Evolutionary conservation across 1,284 basidiomycete species (phyloP).

Genomic region (Apiotrichum siamense): DNA sequence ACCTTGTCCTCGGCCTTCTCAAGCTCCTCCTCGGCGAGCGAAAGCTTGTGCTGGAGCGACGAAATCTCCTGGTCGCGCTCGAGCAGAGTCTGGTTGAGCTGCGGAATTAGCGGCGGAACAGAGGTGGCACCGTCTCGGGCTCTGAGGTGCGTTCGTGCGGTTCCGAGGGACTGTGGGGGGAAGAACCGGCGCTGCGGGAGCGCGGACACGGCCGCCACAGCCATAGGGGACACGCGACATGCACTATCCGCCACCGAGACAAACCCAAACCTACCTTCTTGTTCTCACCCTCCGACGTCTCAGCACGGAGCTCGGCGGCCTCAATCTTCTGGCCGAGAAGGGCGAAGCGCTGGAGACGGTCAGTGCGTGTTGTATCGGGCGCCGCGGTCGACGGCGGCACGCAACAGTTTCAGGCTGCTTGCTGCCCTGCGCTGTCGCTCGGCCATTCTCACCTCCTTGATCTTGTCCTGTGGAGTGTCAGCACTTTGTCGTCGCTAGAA

Average conservation of each 20-base stretch:
- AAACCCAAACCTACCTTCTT: conserved; percentile 54
- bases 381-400: not conserved
- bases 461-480: conserved; percentile 49
- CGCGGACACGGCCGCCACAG: not conserved
- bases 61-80: conserved; percentile 82
- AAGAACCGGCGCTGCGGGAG: not conserved
- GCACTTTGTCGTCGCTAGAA: not conserved
- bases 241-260: too few species aligned
- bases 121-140: not conserved
- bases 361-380: conserved; percentile 1
- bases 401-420: not conserved
- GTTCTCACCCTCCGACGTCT: conserved; percentile 71
- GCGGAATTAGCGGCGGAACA: not conserved
- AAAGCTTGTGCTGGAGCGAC: conserved; percentile 74
- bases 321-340: conserved; percentile 82
- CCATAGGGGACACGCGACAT: too few species aligned
- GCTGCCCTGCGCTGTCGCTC: not conserved
- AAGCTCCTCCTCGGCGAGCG: conserved; percentile 63
- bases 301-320: conserved; percentile 67
- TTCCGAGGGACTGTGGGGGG: too few species aligned
- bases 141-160: not conserved
- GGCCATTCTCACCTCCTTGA: conserved; percentile 52
- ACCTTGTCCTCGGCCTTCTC: conserved; percentile 74
- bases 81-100: conserved; percentile 55
- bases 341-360: conserved; percentile 50